These are phyloP conservation scores for Arthrobotrys conoides DNA, from an alignment of 2,329 filamentous ascomycete species.

Conservation along the genomic window DNA sequence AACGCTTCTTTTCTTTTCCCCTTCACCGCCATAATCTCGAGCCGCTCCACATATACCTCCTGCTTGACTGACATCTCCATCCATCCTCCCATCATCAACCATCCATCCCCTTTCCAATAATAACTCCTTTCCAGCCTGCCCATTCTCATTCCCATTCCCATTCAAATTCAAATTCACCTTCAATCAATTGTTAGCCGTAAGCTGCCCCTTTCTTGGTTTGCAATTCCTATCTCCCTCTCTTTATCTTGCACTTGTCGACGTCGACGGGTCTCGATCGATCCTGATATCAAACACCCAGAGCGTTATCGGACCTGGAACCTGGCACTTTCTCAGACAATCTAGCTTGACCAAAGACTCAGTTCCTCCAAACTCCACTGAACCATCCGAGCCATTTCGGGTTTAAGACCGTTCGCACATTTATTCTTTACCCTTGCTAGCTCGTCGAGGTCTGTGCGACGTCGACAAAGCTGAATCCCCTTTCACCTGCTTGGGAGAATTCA, in stretches of 20 bases:
- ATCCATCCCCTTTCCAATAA: slow-evolving; percentile 3
- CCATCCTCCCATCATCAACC: not conserved
- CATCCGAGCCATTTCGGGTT: slow-evolving; percentile 59
- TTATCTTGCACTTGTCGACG: slow-evolving; percentile 13
- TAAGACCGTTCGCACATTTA: slow-evolving; percentile 56
- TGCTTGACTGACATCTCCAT: slow-evolving; percentile 5
- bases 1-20: slow-evolving; percentile 56
- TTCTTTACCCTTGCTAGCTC: slow-evolving; percentile 37
- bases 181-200: slow-evolving; percentile 12
- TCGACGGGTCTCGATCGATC: slow-evolving; percentile 27
- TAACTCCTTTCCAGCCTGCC: slow-evolving; percentile 23
- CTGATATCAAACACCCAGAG: slow-evolving; percentile 33
- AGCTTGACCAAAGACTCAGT: slow-evolving; percentile 25
- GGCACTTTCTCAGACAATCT: slow-evolving; percentile 49
- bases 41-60: slow-evolving; percentile 17
- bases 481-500: slow-evolving; percentile 11
- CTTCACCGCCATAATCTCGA: slow-evolving; percentile 10
- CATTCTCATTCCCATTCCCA: slow-evolving; percentile 5
- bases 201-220: slow-evolving; percentile 16
- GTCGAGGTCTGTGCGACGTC: slow-evolving; percentile 55
- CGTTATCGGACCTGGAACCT: slow-evolving; percentile 45
- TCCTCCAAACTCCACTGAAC: slow-evolving; percentile 39
- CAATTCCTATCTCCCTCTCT: slow-evolving; percentile 28
- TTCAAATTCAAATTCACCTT: not conserved
- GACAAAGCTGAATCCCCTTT: slow-evolving; percentile 42